These are phyloP conservation scores for Perkinsela sp. DNA, from an alignment of 208 protist genomes.

Conservation along the genomic window DNA sequence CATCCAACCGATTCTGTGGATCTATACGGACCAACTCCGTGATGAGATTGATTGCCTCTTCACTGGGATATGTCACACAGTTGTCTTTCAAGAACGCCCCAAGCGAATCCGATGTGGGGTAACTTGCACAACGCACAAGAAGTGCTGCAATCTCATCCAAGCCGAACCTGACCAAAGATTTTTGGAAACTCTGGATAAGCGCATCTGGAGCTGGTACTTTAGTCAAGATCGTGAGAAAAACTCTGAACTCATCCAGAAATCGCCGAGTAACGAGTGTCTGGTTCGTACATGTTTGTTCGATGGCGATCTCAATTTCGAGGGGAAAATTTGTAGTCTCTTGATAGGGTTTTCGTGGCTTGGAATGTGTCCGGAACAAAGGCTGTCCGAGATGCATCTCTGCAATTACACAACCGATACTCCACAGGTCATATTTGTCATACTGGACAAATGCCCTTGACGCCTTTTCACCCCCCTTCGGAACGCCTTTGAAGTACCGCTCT, in stretches of 20 bases:
- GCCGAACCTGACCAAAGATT: background rate
- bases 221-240: background rate
- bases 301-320: too few relatives aligned
- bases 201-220: background rate
- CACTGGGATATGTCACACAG: background rate
- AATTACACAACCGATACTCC: background rate
- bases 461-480: background rate
- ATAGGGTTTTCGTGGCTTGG: too few relatives aligned
- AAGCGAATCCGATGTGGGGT: background rate
- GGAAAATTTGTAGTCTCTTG: too few relatives aligned
- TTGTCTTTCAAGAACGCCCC: background rate
- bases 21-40: background rate
- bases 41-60: background rate
- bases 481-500: background rate
- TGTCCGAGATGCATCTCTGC: background rate
- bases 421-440: background rate
- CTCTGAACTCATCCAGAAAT: background rate
- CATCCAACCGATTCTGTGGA: background rate
- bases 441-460: background rate
- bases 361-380: background rate
- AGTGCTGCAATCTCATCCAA: background rate
- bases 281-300: too few relatives aligned
- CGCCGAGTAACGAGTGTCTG: background rate
- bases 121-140: background rate
- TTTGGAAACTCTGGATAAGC: background rate